Base-by-base conservation (phyloP, 495 filamentous ascomycete species). In the Endocarpon pusillum region DNA sequence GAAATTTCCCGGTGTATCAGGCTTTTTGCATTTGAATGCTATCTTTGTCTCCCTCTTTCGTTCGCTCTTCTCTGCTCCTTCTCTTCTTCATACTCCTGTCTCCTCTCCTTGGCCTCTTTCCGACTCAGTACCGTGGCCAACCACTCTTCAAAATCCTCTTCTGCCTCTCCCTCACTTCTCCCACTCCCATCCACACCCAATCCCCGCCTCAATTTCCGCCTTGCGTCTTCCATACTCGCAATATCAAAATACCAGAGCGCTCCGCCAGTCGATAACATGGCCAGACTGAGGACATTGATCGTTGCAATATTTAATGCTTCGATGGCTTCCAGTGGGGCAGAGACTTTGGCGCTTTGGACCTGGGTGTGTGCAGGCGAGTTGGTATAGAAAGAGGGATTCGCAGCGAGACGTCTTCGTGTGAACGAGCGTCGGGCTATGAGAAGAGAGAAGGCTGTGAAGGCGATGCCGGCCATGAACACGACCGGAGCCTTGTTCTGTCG, bases 221-320 rank as follows among this genome's bases (percentile, higher is more conserved):
- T 62, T 53, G 84, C 51, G 48, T 91, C 82, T 21, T 78, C 75
- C 28, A 87, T 17, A 7, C 55, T 60, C 35, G 74, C 73, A 26
- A 92, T 64, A 52, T 89, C 73, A 27, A 86, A 62, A 0, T 68
- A 72, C 64, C 69, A 89, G 19, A 76, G 46, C 19, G 67, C 40
- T 0, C 72, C 82, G 3, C 85, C 85, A 5, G 58, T 58, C 10
- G 54, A 46, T 68, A 81, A 72, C 53, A 89, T 73, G 8, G 59
- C 65, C 25, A 82, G 67, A 36, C 71, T 75, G 17, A 75, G 17
- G 3, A 82, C 75, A 43, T 89, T 87, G 37, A 92, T 58, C 0
- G 83, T 89, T 0, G 85, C 84, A n/a, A 92, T 51, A 33, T 71
- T 75, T 8, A 94, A 57, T 3, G 85, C 85, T 50, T 87, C 74